Evolutionary conservation across 2,329 filamentous ascomycete species (phyloP).

Genomic region (Raffaelea arxii): DNA sequence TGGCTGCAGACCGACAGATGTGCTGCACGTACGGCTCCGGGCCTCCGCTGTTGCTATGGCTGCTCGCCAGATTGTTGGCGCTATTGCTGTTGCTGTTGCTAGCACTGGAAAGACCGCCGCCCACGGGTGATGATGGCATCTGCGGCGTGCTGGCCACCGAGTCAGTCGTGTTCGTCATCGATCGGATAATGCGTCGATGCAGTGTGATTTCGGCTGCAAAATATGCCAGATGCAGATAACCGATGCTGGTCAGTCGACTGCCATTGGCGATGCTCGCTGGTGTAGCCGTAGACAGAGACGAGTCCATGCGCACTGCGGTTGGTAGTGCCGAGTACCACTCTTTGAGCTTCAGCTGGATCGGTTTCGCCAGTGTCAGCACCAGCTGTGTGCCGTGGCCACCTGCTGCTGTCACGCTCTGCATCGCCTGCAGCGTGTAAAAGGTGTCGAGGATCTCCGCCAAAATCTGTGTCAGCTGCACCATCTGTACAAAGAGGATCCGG

Average conservation of each 20-base stretch:
- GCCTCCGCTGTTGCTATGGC: slow-evolving; percentile 16
- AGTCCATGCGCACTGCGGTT: slow-evolving; percentile 54
- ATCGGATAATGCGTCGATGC: slow-evolving; percentile 82
- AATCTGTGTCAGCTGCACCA: slow-evolving; percentile 65
- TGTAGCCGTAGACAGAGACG: slow-evolving; percentile 31
- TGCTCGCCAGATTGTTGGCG: slow-evolving; percentile 5
- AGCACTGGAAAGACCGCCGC: no score
- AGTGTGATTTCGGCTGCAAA: slow-evolving; percentile 92
- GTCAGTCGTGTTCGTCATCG: slow-evolving; percentile 44
- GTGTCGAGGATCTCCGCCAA: slow-evolving; percentile 73
- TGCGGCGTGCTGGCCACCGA: slow-evolving; percentile 22
- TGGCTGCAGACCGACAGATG: slow-evolving; percentile 88
- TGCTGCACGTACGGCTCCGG: slow-evolving; percentile 76
- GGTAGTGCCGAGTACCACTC: slow-evolving; percentile 73
- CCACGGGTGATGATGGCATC: slow-evolving; percentile 7
- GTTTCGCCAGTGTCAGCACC: slow-evolving; percentile 67
- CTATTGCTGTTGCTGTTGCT: slow-evolving; percentile 15
- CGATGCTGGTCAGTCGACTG: slow-evolving; percentile 49
- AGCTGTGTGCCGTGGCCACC: slow-evolving; percentile 62
- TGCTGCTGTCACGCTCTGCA: slow-evolving; percentile 55
- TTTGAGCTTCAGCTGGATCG: slow-evolving; percentile 72
- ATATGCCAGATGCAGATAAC: slow-evolving; percentile 82
- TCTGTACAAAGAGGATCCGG: slow-evolving; percentile 59
- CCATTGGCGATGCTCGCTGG: slow-evolving; percentile 26
- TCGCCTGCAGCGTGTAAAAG: slow-evolving; percentile 73